phyloP scores from a whole-genome alignment of 768 basidiomycete species.

The Podaxis rugospora region DNA sequence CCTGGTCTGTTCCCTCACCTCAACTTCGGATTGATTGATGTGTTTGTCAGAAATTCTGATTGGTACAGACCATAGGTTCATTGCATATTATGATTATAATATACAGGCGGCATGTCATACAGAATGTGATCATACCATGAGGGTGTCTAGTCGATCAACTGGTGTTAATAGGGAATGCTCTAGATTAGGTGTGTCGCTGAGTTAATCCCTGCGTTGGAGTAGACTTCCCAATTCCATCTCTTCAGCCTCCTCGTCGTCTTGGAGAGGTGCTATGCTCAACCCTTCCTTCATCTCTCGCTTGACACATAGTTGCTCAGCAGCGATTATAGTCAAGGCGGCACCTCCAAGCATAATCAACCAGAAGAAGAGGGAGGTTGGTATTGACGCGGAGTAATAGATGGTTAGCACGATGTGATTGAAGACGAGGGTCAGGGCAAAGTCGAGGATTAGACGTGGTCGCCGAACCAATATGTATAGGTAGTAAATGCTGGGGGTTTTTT shows the following conservation, averaged over 20 bases:
- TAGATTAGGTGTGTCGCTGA: not conserved
- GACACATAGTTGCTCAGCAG: slow-evolving; percentile 90
- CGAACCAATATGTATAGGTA: slow-evolving; percentile 86
- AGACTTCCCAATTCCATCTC: slow-evolving; percentile 56
- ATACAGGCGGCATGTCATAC: not conserved
- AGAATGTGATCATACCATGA: not conserved
- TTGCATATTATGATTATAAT: not conserved
- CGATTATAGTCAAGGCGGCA: slow-evolving; percentile 67
- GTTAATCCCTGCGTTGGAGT: slow-evolving; percentile 17
- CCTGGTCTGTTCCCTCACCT: not conserved
- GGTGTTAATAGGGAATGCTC: not conserved
- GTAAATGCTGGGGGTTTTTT: slow-evolving; percentile 42
- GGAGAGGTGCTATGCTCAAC: slow-evolving; percentile 47
- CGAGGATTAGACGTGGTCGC: slow-evolving; percentile 89
- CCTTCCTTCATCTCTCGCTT: slow-evolving; percentile 88
- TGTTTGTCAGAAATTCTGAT: not conserved
- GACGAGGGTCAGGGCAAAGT: slow-evolving; percentile 86
- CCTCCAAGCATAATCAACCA: slow-evolving; percentile 79
- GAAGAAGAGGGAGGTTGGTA: slow-evolving; percentile 91
- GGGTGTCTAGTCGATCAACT: not conserved
- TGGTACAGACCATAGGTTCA: not conserved
- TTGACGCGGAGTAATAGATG: slow-evolving; percentile 79
- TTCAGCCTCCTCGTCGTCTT: slow-evolving; percentile 49
- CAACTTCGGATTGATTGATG: not conserved
- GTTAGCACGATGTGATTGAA: slow-evolving; percentile 93